Base-by-base conservation (phyloP, 305 asterid genomes). In the Fraxinus angustifolia region DNA sequence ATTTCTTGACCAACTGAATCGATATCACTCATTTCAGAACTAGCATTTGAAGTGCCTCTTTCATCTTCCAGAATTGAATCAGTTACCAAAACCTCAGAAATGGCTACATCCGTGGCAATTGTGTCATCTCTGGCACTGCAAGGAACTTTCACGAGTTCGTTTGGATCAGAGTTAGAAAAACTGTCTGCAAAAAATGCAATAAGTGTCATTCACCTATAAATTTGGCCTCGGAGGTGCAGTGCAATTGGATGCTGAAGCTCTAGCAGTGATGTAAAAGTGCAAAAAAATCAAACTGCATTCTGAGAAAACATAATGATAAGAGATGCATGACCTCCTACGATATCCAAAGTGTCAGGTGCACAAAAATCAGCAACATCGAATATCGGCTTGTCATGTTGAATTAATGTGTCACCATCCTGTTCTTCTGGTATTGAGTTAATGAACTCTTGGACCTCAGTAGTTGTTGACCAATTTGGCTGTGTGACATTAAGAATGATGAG, bases 301-400 rank as follows among this genome's bases (percentile, higher is more conserved):
- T 21, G 72, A 83, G 1, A 60, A 36, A 75, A 72, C 71, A 82
- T 11, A 35, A 75, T 8, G 45, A 72, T 65, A 11, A 73, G 82
- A 31, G 76, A 48, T 76, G 23, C 76, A 79, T 33, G 83, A 94
- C 99, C 97, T 89, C 80, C 90, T 60, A 78, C 81, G 34, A 62
- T 75, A 80, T 96, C 97, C 87, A 90, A 88, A 48, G 92, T 90
- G 87, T 93, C 97, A 36, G 91, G 96, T 77, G 84, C 92, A 73
- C 76, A 86, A 79, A 86, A 86, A 84, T 90, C 88, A 73, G 84
- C 82, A 79, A 86, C 86, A 76, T 82, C 75, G 82, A 74, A 78
- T 42, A 42, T 0, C 16, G 16, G 50, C 4, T 42, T 42, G 4
- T 42, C 50, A 2, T 42, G 16, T 10, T 42, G 88, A 81, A 75